phyloP scores from a whole-genome alignment of 176 grass and related monocot species.

The Aegilops tauschii region DNA sequence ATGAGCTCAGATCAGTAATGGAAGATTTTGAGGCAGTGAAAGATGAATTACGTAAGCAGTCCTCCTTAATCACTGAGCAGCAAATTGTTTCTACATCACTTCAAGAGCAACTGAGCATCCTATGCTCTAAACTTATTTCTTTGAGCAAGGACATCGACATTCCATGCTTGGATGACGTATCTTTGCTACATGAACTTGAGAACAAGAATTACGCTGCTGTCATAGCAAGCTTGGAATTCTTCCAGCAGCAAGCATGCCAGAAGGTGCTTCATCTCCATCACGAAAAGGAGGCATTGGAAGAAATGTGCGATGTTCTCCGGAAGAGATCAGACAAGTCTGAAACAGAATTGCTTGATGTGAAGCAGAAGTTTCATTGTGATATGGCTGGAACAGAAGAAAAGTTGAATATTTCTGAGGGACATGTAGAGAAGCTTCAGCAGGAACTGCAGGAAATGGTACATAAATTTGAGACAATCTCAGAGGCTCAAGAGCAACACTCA shows the following conservation, averaged over 20 bases:
- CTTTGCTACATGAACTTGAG: conserved; percentile 42
- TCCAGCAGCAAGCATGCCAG: conserved; percentile 55
- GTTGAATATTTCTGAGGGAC: conserved; percentile 52
- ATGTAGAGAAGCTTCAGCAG: conserved; percentile 58
- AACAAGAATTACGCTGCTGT: conserved; percentile 50
- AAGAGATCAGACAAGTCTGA: conserved; percentile 42
- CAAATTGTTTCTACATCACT: conserved; percentile 41
- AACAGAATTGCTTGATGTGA: conserved; percentile 43
- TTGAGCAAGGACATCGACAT: conserved; percentile 51
- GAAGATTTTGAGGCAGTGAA: conserved; percentile 57
- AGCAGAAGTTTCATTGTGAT: conserved; percentile 52
- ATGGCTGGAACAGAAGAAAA: conserved; percentile 57
- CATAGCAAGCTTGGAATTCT: conserved; percentile 51
- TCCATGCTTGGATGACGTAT: conserved; percentile 36
- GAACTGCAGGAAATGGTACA: conserved; percentile 69
- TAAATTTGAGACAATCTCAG: conserved; percentile 58
- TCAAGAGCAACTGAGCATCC: conserved; percentile 41
- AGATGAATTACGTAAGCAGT: conserved; percentile 55
- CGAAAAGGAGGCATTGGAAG: conserved; percentile 50
- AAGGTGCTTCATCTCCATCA: conserved; percentile 55
- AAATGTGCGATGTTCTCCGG: conserved; percentile 50
- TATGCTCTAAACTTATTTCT: conserved; percentile 39
- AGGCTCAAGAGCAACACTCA: conserved; percentile 63
- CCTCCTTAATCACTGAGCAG: conserved; percentile 49
- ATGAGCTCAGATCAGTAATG: conserved; percentile 43